Evolutionary conservation across 345 rosid genomes (phyloP), one percentile per base, ranked within the genome.

Genomic region (Eucalyptus dawsonii): DNA sequence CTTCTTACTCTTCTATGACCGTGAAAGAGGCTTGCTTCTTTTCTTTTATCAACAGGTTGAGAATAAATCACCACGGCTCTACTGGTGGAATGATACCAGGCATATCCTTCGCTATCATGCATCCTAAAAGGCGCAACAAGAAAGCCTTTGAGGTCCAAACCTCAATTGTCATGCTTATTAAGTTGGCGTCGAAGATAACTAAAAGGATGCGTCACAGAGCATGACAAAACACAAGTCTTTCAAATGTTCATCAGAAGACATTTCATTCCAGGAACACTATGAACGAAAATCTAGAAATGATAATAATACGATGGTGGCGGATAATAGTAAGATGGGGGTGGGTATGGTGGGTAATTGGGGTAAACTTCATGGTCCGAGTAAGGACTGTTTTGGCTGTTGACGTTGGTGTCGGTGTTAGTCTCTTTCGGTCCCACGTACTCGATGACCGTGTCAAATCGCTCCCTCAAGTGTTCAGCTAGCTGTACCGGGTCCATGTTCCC

Each of bases 401-500:
- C 44, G 60, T 9, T 40, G 88, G 44, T 45, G 51, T 87, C 54
- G 11, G 5, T 1, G 21, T 7, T 15, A 34, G 50, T 83, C 88
- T 90, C 89, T 60, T 90, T 90, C 5, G 91, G 91, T 29, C 91
- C 89, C 11, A 90, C 87, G 24, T 86, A 88, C 50, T 87, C 58
- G 13, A 90, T 88, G 15, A 40, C 56, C 10, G 87, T 54, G 7
- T 29, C 47, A 44, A 89, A 90, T 50, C 69, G 65, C 87, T 90
- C 88, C 54, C 91, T 83, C 86, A 88, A 81, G 76, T 86, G 88
- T 60, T 87, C 58, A 51, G 76, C 88, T n/a, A 90, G 16, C 50
- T n/a, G 42, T 40, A 90, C 86, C 76, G n/a, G 91, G 80, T 90
- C 91, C 24, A 90, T 15, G 72, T 86, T 88, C 60, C 91, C 91